Evolutionary conservation across 2,329 filamentous ascomycete genomes (phyloP).

Genomic region (Penicillium verrucosum): DNA sequence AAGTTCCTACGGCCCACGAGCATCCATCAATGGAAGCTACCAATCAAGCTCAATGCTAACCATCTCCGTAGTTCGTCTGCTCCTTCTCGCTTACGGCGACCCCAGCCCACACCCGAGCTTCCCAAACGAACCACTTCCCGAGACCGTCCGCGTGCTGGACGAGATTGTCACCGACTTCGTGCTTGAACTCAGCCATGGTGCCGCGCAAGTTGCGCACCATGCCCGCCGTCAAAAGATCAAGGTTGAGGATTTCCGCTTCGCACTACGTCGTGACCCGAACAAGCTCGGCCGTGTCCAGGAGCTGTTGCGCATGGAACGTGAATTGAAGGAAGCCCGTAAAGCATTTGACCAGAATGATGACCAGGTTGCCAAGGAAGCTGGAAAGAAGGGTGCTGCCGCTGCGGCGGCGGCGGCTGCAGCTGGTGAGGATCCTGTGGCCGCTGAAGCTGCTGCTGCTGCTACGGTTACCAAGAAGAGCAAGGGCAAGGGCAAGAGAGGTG

Average conservation of each 20-base stretch:
- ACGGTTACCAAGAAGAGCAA: conserved; percentile 33
- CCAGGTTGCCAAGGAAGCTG: conserved; percentile 40
- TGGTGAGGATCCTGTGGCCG: conserved; percentile 29
- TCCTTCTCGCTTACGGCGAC: conserved; percentile 47
- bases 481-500: conserved; percentile 36
- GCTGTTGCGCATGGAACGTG: conserved; percentile 80
- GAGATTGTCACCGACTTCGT: conserved; percentile 97
- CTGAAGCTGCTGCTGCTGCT: conserved; percentile 19
- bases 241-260: conserved; percentile 96
- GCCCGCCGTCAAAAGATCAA: conserved; percentile 94
- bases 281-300: conserved; percentile 89
- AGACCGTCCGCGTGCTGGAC: conserved; percentile 83
- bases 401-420: conserved; percentile 26
- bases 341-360: conserved; percentile 46
- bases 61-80: conserved; percentile 36
- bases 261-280: conserved; percentile 75
- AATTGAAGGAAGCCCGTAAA: conserved; percentile 79
- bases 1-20: conserved; percentile 60
- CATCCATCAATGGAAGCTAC: not conserved
- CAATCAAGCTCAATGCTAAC: not conserved
- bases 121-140: conserved; percentile 70
- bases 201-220: conserved; percentile 79
- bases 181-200: conserved; percentile 87
- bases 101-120: conserved; percentile 58
- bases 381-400: conserved; percentile 29